Conservation (phyloP, 1,284 basidiomycete genomes). For the Pascua sp. region DNA sequence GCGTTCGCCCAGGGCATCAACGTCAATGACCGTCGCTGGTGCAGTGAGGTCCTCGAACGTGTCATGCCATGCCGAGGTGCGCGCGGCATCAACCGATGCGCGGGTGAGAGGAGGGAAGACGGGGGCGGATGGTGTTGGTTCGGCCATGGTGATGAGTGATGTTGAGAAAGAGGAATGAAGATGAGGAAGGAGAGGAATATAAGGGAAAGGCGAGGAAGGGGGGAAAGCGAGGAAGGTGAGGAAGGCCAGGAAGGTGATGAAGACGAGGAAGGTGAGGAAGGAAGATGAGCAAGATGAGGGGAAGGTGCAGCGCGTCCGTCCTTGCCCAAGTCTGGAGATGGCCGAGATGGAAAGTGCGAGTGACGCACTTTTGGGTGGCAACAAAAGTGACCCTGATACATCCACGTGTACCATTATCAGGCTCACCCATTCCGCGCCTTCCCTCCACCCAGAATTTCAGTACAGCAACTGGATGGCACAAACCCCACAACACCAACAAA, state of each 20-base stretch:
- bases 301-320: no score
- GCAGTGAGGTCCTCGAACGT: conserved; percentile 66
- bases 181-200: not conserved
- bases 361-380: no score
- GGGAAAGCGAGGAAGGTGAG: no score
- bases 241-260: no score
- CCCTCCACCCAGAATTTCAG: conserved; percentile 6
- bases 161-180: not conserved
- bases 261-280: no score
- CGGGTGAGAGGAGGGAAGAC: conserved; percentile 12
- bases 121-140: conserved; percentile 4
- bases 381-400: not conserved
- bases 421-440: not conserved
- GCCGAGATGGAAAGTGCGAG: no score
- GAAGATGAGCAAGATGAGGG: no score
- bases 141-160: conserved; percentile 11
- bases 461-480: no score
- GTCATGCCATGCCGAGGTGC: conserved; percentile 86
- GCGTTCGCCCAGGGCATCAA: conserved; percentile 77
- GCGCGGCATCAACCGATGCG: conserved; percentile 58
- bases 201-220: no score
- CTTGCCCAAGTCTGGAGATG: no score
- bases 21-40: conserved; percentile 72
- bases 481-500: not conserved
- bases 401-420: conserved; percentile 2